phyloP scores from a whole-genome alignment of 768 basidiomycete species.

The Kwoniella mangroviensis region DNA sequence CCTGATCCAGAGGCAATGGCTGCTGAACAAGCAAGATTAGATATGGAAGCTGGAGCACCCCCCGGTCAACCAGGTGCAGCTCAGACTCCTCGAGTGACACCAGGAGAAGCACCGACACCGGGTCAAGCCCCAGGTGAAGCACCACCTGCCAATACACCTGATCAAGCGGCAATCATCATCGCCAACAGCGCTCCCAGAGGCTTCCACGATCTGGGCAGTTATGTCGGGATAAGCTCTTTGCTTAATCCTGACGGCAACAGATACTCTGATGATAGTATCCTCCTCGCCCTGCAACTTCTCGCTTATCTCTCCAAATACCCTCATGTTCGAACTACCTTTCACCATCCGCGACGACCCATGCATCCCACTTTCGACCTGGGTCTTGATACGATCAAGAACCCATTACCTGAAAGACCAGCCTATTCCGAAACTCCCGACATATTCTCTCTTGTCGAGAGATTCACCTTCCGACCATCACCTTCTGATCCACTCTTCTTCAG shows the following conservation, averaged over 20 bases:
- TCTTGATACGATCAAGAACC: conserved; percentile 22
- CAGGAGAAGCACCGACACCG: conserved; percentile 36
- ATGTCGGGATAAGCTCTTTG: conserved; percentile 46
- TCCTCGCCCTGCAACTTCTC: conserved; percentile 85
- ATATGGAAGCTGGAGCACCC: conserved; percentile 67
- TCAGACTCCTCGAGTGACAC: conserved; percentile 41
- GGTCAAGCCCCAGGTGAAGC: conserved; percentile 25
- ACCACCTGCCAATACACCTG: conserved; percentile 15
- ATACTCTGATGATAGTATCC: conserved; percentile 91
- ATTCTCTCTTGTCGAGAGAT: conserved; percentile 93
- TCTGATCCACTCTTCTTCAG: conserved; percentile 74
- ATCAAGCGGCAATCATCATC: conserved; percentile 52
- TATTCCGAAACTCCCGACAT: conserved; percentile 68
- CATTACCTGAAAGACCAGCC: conserved; percentile 54
- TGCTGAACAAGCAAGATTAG: conserved; percentile 47
- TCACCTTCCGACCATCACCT: conserved; percentile 90
- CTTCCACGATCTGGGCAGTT: conserved; percentile 54
- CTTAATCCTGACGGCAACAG: conserved; percentile 52
- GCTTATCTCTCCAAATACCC: conserved; percentile 98
- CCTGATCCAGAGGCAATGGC: conserved; percentile 84
- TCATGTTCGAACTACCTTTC: conserved; percentile 93
- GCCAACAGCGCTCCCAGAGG: conserved; percentile 57
- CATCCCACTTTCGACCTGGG: conserved; percentile 54
- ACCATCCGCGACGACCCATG: conserved; percentile 66
- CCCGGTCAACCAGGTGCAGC: conserved; percentile 84